A percentile compares a stretch with the other conserved stretches of the same genome.
phyloP scores from a whole-genome alignment of 495 filamentous ascomycete species.

The Neurospora sp. region DNA sequence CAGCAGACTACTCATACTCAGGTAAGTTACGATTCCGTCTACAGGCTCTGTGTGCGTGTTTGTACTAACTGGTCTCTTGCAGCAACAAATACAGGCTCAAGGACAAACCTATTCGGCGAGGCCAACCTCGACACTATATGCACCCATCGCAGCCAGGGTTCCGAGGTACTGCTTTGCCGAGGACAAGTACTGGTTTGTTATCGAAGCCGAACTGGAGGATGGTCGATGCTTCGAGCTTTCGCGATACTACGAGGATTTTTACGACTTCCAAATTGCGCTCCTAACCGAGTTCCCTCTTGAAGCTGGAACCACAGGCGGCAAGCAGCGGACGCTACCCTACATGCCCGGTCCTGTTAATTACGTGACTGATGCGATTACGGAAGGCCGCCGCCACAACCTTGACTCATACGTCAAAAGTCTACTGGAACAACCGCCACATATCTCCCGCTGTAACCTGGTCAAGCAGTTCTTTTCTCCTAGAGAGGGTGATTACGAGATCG shows the following conservation, averaged over 20 bases:
- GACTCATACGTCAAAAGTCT: constrained; percentile 93
- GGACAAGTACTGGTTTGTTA: constrained; percentile 97
- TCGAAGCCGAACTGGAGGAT: constrained; percentile 86
- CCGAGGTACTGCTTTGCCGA: constrained; percentile 93
- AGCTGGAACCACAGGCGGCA: constrained; percentile 69
- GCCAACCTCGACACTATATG: constrained; percentile 35
- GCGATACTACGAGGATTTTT: constrained; percentile 95
- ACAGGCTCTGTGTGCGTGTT: not conserved
- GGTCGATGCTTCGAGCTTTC: constrained; percentile 86
- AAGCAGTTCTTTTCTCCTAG: constrained; percentile 84
- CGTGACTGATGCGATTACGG: constrained; percentile 93
- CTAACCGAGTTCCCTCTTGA: constrained; percentile 90
- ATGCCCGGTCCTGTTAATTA: constrained; percentile 98
- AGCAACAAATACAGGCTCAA: constrained; percentile 22
- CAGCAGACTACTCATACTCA: constrained; percentile 29
- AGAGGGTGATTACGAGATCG: constrained; percentile 86
- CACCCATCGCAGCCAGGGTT: constrained; percentile 64
- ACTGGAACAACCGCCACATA: constrained; percentile 70
- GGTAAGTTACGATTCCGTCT: constrained; percentile 24
- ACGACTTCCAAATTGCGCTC: constrained; percentile 94
- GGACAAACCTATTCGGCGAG: constrained; percentile 24
- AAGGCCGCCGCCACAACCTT: constrained; percentile 80
- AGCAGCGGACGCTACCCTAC: constrained; percentile 79
- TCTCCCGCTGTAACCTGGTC: constrained; percentile 70
- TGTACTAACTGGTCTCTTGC: constrained; percentile 13